Evolutionary conservation across 2,329 filamentous ascomycete species (phyloP).

Genomic region (Aphanocladium album): DNA sequence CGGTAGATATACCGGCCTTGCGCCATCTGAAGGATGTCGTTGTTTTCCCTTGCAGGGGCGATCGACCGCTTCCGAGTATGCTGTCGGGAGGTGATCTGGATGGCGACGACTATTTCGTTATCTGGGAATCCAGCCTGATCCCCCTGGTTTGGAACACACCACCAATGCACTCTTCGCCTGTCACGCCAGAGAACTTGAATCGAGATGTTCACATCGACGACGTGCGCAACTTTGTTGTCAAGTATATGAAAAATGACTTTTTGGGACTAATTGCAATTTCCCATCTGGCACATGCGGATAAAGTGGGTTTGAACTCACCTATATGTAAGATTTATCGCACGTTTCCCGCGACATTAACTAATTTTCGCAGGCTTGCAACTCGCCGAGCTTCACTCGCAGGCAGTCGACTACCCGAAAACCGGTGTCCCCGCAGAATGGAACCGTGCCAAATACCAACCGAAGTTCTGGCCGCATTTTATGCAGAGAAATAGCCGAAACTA

Average conservation of each 20-base stretch:
- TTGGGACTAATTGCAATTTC: conserved; percentile 75
- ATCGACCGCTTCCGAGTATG: conserved; percentile 85
- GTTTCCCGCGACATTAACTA: neutral
- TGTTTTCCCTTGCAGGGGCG: conserved; percentile 78
- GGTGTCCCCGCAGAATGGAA: conserved; percentile 70
- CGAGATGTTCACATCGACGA: conserved; percentile 66
- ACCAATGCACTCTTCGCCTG: conserved; percentile 71
- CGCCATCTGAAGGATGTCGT: conserved; percentile 78
- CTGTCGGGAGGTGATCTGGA: conserved; percentile 94
- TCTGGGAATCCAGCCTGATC: conserved; percentile 78
- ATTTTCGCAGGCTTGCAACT: conserved; percentile 55
- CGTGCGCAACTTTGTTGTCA: conserved; percentile 79
- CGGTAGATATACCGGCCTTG: conserved; percentile 69
- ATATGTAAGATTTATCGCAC: conserved; percentile 51
- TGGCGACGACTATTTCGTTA: conserved; percentile 90
- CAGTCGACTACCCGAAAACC: conserved; percentile 92
- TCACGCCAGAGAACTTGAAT: conserved; percentile 50
- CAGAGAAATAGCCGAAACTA: conserved; percentile 54
- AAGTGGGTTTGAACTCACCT: conserved; percentile 58
- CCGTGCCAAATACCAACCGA: conserved; percentile 49
- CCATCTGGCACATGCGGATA: conserved; percentile 75
- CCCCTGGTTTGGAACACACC: conserved; percentile 64
- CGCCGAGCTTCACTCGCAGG: conserved; percentile 77
- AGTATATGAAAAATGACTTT: conserved; percentile 86
- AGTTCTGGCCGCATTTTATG: conserved; percentile 81